These are phyloP conservation scores for Wickerhamiella lipophila DNA, from an alignment of 805 yeast species.

Conservation along the genomic window DNA sequence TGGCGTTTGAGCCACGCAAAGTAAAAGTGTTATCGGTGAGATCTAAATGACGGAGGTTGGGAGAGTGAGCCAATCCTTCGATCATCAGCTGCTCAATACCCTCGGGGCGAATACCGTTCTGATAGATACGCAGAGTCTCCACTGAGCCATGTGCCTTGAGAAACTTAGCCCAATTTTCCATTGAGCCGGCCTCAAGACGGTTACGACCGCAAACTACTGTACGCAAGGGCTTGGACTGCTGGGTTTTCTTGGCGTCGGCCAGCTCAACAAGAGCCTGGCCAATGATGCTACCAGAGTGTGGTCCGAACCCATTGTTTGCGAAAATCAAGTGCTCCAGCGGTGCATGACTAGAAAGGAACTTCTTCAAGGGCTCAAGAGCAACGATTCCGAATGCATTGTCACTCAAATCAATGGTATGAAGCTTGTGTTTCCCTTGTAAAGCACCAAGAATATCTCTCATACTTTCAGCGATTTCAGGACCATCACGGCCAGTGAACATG, in stretches of 20 bases:
- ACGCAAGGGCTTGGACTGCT: slow-evolving; percentile 39
- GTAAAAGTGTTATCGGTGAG: slow-evolving; percentile 95
- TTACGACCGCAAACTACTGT: slow-evolving; percentile 95
- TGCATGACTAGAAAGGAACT: slow-evolving; percentile 57
- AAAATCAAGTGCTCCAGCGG: slow-evolving; percentile 76
- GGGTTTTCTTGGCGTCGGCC: slow-evolving; percentile 43
- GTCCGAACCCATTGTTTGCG: slow-evolving; percentile 97
- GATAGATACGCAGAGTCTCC: slow-evolving; percentile 68
- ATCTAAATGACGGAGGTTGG: slow-evolving; percentile 55
- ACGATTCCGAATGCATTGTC: slow-evolving; percentile 97
- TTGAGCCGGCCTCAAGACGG: slow-evolving; percentile 90
- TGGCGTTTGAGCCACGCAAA: slow-evolving; percentile 44
- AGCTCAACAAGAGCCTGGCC: slow-evolving; percentile 73
- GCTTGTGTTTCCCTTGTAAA: slow-evolving; percentile 51
- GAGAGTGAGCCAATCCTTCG: slow-evolving; percentile 56
- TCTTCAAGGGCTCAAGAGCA: slow-evolving; percentile 80
- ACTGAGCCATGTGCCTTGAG: slow-evolving; percentile 66
- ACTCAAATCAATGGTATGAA: slow-evolving; percentile 66
- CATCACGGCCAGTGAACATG: slow-evolving; percentile 85
- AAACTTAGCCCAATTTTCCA: slow-evolving; percentile 72
- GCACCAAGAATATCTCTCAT: slow-evolving; percentile 62
- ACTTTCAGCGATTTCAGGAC: slow-evolving; percentile 85
- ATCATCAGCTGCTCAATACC: slow-evolving; percentile 68
- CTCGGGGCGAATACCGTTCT: slow-evolving; percentile 92
- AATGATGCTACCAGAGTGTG: slow-evolving; percentile 89